phyloP scores from a whole-genome alignment of 345 rosid genomes.

The Pistacia vera region DNA sequence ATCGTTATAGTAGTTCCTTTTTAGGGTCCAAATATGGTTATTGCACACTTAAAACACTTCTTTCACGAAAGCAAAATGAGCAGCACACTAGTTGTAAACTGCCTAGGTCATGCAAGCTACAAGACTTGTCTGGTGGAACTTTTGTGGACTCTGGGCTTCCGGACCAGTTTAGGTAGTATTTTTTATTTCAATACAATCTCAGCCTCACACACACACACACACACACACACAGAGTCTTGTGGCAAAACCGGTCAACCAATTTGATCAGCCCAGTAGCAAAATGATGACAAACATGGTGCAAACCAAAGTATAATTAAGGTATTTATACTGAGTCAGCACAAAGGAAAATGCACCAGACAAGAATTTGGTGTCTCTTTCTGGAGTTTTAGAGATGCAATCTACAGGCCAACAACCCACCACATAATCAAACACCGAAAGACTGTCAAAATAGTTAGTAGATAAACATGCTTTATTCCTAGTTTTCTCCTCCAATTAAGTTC shows the following conservation, averaged over 20 bases:
- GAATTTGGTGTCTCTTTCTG: not conserved
- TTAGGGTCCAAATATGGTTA: not conserved
- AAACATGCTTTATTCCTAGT: not conserved
- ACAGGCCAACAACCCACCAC: conserved; percentile 1
- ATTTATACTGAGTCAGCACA: not conserved
- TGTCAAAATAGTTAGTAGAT: not conserved
- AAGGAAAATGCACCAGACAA: not conserved
- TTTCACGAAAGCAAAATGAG: conserved; percentile 5
- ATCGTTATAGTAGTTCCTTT: not conserved
- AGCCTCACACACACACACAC: too few species aligned
- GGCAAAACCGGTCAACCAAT: not conserved
- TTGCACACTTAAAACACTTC: not conserved
- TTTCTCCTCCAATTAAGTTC: not conserved
- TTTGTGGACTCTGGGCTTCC: not conserved
- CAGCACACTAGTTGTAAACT: not conserved
- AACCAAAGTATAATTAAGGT: not conserved
- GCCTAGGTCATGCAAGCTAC: not conserved
- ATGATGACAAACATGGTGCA: not conserved
- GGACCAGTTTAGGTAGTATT: not conserved
- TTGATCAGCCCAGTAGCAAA: not conserved
- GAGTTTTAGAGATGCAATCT: conserved; percentile 1
- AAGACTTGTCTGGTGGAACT: not conserved
- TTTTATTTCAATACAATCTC: too few species aligned
- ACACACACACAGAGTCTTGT: not conserved
- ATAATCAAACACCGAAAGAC: not conserved